Conservation (phyloP, 805 yeast genomes). For the Sungouiella thailandica region DNA sequence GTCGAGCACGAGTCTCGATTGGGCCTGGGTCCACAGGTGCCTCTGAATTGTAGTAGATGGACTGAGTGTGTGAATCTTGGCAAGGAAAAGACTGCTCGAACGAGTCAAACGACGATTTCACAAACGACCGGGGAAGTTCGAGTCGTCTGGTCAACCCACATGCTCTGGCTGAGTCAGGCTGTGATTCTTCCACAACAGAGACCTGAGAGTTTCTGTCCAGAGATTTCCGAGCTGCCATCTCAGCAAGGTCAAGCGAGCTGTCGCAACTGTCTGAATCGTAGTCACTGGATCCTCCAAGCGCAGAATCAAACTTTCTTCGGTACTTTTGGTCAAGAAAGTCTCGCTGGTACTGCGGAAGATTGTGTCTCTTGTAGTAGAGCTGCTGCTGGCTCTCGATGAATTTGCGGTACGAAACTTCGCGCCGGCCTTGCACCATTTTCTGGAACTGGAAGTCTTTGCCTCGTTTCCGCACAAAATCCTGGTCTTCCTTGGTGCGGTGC, state of each 20-base stretch:
- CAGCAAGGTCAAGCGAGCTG: constrained; percentile 10
- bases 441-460: constrained; percentile 20
- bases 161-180: too few species aligned
- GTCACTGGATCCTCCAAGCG: constrained; percentile 15
- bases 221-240: neutral
- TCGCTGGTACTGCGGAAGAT: constrained; percentile 7
- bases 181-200: too few species aligned
- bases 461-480: constrained; percentile 9
- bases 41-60: too few species aligned
- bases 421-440: constrained; percentile 23
- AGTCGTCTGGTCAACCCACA: too few species aligned
- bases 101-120: too few species aligned
- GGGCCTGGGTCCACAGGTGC: too few species aligned
- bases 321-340: constrained; percentile 7
- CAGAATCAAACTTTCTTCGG: constrained; percentile 3
- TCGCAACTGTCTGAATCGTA: constrained; percentile 12
- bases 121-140: too few species aligned
- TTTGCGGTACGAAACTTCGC: too few species aligned
- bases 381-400: constrained; percentile 22
- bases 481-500: constrained; percentile 6
- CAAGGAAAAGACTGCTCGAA: too few species aligned
- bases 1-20: too few species aligned
- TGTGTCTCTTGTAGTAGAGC: constrained; percentile 15
- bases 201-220: neutral
- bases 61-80: too few species aligned